Conservation (phyloP, 345 rosid species). For the Pseudoturritis turrita region DNA sequence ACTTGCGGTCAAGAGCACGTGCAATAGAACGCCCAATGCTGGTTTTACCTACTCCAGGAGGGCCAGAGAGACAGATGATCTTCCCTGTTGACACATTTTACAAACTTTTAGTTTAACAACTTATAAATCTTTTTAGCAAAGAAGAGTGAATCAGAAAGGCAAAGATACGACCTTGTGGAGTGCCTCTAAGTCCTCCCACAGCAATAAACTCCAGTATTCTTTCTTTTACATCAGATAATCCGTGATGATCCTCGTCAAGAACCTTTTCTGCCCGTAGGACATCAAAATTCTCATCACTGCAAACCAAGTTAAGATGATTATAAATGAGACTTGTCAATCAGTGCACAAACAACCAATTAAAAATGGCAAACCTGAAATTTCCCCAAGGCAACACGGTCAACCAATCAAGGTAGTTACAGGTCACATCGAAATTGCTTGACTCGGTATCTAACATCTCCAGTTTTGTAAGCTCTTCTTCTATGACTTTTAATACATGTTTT, state of each 20-base stretch:
- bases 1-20: slow-evolving; percentile 80
- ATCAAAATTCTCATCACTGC: slow-evolving; percentile 92
- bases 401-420: slow-evolving; percentile 89
- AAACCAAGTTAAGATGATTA: neutral
- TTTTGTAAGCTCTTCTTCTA: slow-evolving; percentile 87
- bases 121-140: neutral
- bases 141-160: neutral
- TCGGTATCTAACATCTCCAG: slow-evolving; percentile 79
- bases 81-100: slow-evolving; percentile 51
- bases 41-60: slow-evolving; percentile 98
- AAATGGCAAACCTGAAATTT: slow-evolving; percentile 53
- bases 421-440: slow-evolving; percentile 82
- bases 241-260: slow-evolving; percentile 94
- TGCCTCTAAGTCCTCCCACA: slow-evolving; percentile 85
- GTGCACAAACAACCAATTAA: neutral
- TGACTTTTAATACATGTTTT: slow-evolving; percentile 75
- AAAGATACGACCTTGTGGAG: slow-evolving; percentile 56
- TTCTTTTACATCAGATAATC: slow-evolving; percentile 89
- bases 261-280: slow-evolving; percentile 63
- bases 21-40: slow-evolving; percentile 95
- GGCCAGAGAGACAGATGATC: slow-evolving; percentile 93
- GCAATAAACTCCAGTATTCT: slow-evolving; percentile 90
- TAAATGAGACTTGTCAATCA: neutral
- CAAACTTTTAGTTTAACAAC: slow-evolving; percentile 10
- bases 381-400: slow-evolving; percentile 93